Evolutionary conservation across 768 basidiomycete species (phyloP), one percentile per base, ranked within the genome.

Genomic region (Leucosporidium yakuticum): DNA sequence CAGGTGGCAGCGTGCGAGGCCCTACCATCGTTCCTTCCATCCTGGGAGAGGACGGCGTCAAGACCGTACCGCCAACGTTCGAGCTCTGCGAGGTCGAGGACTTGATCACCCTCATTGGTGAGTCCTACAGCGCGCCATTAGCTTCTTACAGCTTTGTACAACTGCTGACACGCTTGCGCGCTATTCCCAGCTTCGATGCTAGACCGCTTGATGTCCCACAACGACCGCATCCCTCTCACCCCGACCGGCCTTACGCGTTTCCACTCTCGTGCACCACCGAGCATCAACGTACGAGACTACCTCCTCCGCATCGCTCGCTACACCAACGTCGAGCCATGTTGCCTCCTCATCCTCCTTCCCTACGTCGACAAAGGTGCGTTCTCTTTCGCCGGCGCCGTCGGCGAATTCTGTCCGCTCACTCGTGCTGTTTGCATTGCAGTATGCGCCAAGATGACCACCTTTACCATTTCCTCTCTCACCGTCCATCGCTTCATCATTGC

Each of bases 401-500:
- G 50, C 50, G 9, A 23, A 51, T 51, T 27, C 23, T 27, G 23
- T 34, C 17, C 27, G 3, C 59, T 32, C 25, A 21, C 25, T 19
- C 36, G 21, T 4, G 49, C 12, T 17, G 31, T 17, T 27, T 17
- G 31, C 34, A 32, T 59, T 23, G 23, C 63, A 81, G 91, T 96
- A 76, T 95, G 91, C 80, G 84, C 87, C 55, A 86, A 90, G 73
- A 84, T 86, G 75, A 89, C 91, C 29, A 83, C 86, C 44, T 99
- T 97, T 83, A 95, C 89, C 59, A 85, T 99, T 72, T 91, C 91
- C 48, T 95, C 93, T 48, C 86, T 98, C 76, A 98, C 95, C 29
- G 92, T 92, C 76, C 96, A 99, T 81, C 91, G 96, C 68, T 98
- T 99, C 81, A 84, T 97, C 77, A 97, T 98, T 80, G 85, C 95